Evolutionary conservation across 768 basidiomycete species (phyloP).

Genomic region (Tricholomella constricta): DNA sequence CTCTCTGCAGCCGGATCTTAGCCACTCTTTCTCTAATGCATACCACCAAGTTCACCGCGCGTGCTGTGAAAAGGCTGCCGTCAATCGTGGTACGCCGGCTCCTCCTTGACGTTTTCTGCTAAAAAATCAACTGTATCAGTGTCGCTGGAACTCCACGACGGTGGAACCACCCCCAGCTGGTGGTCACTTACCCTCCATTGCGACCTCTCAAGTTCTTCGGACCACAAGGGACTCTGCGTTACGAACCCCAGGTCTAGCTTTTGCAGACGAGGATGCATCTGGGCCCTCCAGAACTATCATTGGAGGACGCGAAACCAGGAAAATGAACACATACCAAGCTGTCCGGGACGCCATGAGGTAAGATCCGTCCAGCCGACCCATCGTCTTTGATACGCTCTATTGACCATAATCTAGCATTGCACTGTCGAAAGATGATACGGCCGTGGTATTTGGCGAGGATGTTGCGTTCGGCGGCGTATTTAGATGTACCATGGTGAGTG

Average conservation of each 20-base stretch:
- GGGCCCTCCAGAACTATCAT: conserved; percentile 47
- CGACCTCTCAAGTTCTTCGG: conserved; percentile 65
- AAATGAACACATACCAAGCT: conserved; percentile 96
- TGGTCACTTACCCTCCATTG: conserved; percentile 73
- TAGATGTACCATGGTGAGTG: conserved; percentile 82
- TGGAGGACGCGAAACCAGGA: conserved; percentile 83
- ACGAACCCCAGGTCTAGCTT: conserved; percentile 71
- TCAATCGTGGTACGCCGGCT: conserved; percentile 19
- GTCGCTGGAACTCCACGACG: conserved; percentile 55
- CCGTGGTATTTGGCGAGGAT: conserved; percentile 90
- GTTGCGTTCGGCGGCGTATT: conserved; percentile 96
- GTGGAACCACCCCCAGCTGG: conserved; percentile 75
- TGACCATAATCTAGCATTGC: conserved; percentile 57
- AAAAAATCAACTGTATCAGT: conserved; percentile 14
- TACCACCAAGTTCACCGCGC: conserved; percentile 33
- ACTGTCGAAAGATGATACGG: conserved; percentile 79
- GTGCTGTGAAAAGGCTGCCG: conserved; percentile 22
- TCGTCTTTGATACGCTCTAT: background rate
- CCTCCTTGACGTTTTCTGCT: background rate
- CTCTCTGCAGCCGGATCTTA: conserved; percentile 45
- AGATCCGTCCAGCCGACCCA: conserved; percentile 8
- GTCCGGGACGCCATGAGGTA: conserved; percentile 89
- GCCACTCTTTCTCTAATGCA: conserved; percentile 36
- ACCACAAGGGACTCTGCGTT: conserved; percentile 70
- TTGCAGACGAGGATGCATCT: conserved; percentile 61